Conservation (phyloP, 768 basidiomycete genomes). For the Amanita jacksonii region DNA sequence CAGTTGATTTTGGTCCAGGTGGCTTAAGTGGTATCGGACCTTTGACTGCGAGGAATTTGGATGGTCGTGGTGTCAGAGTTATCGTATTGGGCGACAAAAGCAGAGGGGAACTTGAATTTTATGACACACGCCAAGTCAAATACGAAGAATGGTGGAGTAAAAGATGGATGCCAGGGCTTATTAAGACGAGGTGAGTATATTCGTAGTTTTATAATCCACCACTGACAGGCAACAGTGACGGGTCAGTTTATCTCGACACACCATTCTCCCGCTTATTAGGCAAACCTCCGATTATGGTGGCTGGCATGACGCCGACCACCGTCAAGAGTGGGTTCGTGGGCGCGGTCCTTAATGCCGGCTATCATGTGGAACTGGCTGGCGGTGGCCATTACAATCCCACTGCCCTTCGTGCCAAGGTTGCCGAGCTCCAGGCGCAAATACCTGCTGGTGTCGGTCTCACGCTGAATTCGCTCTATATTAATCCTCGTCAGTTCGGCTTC, state of each 20-base stretch:
- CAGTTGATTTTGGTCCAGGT: constrained; percentile 94
- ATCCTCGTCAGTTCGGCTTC: constrained; percentile 94
- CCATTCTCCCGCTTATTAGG: constrained; percentile 93
- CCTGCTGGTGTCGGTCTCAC: constrained; percentile 89
- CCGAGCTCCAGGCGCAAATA: constrained; percentile 83
- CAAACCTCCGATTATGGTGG: constrained; percentile 98
- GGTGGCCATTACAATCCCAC: constrained; percentile 94
- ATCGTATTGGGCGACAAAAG: constrained; percentile 87
- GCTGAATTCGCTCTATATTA: constrained; percentile 94
- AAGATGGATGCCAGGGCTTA: constrained; percentile 75
- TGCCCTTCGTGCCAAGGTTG: constrained; percentile 82
- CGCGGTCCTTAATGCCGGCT: constrained; percentile 87
- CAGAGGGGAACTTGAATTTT: constrained; percentile 83
- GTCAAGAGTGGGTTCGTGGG: constrained; percentile 94
- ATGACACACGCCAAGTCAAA: constrained; percentile 51
- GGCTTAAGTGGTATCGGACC: constrained; percentile 90
- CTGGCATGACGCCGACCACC: constrained; percentile 97
- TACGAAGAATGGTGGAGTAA: constrained; percentile 89
- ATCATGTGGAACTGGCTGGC: constrained; percentile 94
- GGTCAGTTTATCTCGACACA: constrained; percentile 86
- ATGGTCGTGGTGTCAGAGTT: constrained; percentile 88
- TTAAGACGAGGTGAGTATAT: constrained; percentile 73
- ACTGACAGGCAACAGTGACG: constrained; percentile 51
- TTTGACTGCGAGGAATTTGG: constrained; percentile 81
- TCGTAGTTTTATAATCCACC: constrained; percentile 10